These are phyloP conservation scores for Mycena galericulata DNA, from an alignment of 768 basidiomycete species.

Conservation along the genomic window DNA sequence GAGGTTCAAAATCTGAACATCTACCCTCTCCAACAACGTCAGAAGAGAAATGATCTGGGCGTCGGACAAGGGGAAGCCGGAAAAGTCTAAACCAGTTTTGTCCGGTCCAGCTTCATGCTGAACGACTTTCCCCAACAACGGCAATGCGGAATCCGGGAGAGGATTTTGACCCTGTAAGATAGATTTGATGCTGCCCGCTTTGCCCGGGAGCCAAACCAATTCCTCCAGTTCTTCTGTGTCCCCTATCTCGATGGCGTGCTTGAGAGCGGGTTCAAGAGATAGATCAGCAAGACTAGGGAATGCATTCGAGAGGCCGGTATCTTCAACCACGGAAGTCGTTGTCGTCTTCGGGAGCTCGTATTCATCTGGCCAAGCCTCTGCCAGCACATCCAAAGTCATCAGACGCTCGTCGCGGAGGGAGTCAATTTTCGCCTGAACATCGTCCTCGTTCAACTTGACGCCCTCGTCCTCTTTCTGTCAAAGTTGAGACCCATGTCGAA, in stretches of 20 bases:
- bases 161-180: slow-evolving; percentile 37
- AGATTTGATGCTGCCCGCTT: slow-evolving; percentile 35
- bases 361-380: slow-evolving; percentile 42
- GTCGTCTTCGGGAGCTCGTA: slow-evolving; percentile 17
- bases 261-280: slow-evolving; percentile 41
- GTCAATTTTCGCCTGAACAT: slow-evolving; percentile 27
- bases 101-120: slow-evolving; percentile 28
- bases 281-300: slow-evolving; percentile 45
- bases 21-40: slow-evolving; percentile 4
- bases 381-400: slow-evolving; percentile 36
- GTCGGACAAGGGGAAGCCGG: slow-evolving; percentile 37
- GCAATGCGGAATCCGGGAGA: slow-evolving; percentile 42
- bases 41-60: slow-evolving; percentile 39
- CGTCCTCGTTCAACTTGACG: slow-evolving; percentile 25
- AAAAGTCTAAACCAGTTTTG: slow-evolving; percentile 41
- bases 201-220: slow-evolving; percentile 46
- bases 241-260: slow-evolving; percentile 37
- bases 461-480: slow-evolving; percentile 2
- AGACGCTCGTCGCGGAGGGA: slow-evolving; percentile 32
- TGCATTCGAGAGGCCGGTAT: background rate
- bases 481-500: background rate
- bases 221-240: slow-evolving; percentile 41
- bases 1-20: slow-evolving; percentile 40
- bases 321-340: background rate
- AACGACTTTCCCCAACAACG: slow-evolving; percentile 39